Conservation (phyloP, 768 basidiomycete species). For the Mycena olivaceomarginata region DNA sequence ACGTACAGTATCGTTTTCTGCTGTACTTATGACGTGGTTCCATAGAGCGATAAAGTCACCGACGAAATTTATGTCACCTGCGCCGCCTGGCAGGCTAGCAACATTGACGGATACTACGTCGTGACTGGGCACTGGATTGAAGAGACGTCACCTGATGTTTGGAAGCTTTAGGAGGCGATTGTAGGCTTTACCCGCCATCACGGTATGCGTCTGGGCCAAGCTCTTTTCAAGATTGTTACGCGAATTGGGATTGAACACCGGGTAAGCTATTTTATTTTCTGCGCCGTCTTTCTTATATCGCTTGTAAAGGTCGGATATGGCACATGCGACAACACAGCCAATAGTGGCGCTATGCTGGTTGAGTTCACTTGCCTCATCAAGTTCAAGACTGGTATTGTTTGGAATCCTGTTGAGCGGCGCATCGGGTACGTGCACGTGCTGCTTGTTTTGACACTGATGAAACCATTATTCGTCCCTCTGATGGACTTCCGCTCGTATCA, state of each 20-base stretch:
- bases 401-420: neutral
- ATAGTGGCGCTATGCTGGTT: neutral
- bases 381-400: neutral
- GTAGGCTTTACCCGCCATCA: conserved; percentile 59
- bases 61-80: conserved; percentile 56
- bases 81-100: conserved; percentile 62
- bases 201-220: conserved; percentile 56
- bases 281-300: neutral
- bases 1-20: conserved; percentile 2
- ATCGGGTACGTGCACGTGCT: neutral
- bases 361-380: conserved; percentile 7
- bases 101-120: conserved; percentile 60
- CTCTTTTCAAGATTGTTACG: conserved; percentile 52
- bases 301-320: neutral
- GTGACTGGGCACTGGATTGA: conserved; percentile 45
- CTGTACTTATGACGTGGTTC: neutral
- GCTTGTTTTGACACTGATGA: too few relatives aligned
- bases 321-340: conserved; percentile 12
- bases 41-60: conserved; percentile 39
- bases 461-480: too few relatives aligned
- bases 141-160: conserved; percentile 46
- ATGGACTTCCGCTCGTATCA: too few relatives aligned
- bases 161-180: conserved; percentile 53
- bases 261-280: conserved; percentile 41
- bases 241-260: conserved; percentile 53